Evolutionary conservation across 306 rosid species (phyloP), one percentile per base, ranked within the genome.

Genomic region (Fagus crenata): DNA sequence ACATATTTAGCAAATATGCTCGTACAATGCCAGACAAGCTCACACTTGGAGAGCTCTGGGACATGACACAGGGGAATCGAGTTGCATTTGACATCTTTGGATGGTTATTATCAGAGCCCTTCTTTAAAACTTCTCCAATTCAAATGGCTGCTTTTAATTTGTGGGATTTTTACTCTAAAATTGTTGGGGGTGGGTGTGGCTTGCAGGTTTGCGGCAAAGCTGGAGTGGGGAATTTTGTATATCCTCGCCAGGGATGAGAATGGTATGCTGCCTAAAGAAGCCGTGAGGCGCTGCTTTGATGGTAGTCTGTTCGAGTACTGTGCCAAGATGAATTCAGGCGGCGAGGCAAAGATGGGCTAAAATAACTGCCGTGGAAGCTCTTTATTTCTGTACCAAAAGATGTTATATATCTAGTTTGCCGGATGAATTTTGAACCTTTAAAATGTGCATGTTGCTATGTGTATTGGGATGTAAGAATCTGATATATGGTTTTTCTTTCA

Each of bases 301-400:
- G 98, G 98, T 18, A 94, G 95, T 75, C 80, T 92, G 71, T 94
- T 94, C 67, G 97, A 94, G 78, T 90, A 87, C 69, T 90, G 90
- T 81, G 96, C 97, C 5, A 86, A 87, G 88, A 74, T 80, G 86
- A 84, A 87, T 7, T 42, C 80, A 0, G 35, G 53, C 40, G 17
- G 5, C 4, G 83, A 76, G 33, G 70, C 65, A 49, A 92, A 90
- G 81, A 86, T 83, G 89, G 36, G 77, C 53, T 90, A 80, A 83
- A 64, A 14, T 8, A 2, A 28, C 35, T 3, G n/a, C 1, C 7
- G 1, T 31, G 37, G 40, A 60, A 31, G 39, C 11, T 9, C 15
- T 22, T 28, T 11, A 5, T 1, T 6, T 1, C 8, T 43, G 12
- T 1, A 43, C 49, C 13, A 43, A 43, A 43, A 6, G 49, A 43